phyloP scores from a whole-genome alignment of 495 filamentous ascomycete species.

The Penicillium samsonianum region DNA sequence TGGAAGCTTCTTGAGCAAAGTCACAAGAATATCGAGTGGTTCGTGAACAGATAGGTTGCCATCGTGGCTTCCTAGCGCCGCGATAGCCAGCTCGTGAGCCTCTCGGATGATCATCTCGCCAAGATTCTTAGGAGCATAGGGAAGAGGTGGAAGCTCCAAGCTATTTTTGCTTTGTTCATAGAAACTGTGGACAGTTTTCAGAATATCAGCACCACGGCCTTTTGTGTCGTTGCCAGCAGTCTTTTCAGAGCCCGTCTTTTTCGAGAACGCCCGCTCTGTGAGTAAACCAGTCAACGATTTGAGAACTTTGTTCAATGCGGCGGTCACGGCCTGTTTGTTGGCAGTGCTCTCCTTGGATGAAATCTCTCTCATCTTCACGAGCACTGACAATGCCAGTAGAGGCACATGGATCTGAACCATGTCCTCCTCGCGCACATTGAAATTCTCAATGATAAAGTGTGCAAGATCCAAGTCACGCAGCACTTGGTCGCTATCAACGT shows the following conservation, averaged over 20 bases:
- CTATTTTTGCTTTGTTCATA: constrained; percentile 55
- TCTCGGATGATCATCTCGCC: constrained; percentile 64
- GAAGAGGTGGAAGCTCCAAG: constrained; percentile 49
- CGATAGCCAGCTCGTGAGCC: constrained; percentile 54
- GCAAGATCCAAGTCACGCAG: constrained; percentile 62
- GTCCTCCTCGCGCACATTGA: constrained; percentile 94
- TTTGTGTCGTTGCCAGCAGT: constrained; percentile 22
- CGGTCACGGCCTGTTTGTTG: constrained; percentile 28
- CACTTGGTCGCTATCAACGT: constrained; percentile 50
- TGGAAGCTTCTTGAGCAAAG: constrained; percentile 59
- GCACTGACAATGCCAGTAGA: constrained; percentile 64
- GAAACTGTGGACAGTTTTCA: constrained; percentile 63
- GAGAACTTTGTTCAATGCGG: constrained; percentile 35
- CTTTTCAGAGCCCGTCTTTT: constrained; percentile 35
- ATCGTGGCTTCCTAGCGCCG: constrained; percentile 32
- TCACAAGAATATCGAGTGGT: constrained; percentile 52
- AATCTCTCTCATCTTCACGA: constrained; percentile 54
- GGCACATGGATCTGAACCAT: constrained; percentile 89
- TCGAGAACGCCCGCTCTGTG: constrained; percentile 68
- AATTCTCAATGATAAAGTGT: constrained; percentile 79
- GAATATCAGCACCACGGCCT: constrained; percentile 44
- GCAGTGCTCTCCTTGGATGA: constrained; percentile 17
- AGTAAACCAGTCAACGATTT: constrained; percentile 55
- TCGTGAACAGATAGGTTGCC: constrained; percentile 38
- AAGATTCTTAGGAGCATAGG: constrained; percentile 57